Evolutionary conservation across 305 asterid species (phyloP).

Genomic region (Solanum hybrid): DNA sequence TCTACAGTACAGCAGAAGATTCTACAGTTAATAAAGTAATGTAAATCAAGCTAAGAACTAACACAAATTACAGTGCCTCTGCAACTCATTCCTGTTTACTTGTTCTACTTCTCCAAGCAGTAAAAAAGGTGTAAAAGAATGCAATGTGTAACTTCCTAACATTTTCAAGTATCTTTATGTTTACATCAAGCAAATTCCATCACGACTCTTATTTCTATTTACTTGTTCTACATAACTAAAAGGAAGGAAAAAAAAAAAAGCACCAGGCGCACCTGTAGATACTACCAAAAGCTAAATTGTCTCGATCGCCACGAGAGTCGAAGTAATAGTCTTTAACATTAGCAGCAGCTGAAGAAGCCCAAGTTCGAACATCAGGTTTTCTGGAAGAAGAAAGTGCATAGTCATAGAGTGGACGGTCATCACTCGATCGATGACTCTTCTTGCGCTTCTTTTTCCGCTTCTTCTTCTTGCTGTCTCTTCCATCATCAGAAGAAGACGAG

Average conservation of each 20-base stretch:
- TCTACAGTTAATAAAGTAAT: neutral
- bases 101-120: neutral
- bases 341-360: constrained; percentile 42
- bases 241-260: neutral
- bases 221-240: neutral
- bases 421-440: constrained; percentile 23
- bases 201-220: neutral
- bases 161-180: neutral
- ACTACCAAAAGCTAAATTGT: constrained; percentile 76
- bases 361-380: constrained; percentile 48
- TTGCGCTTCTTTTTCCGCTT: constrained; percentile 40
- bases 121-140: neutral
- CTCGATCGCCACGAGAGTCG: constrained; percentile 86
- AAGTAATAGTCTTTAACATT: constrained; percentile 70
- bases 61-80: neutral
- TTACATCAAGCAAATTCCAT: neutral
- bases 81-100: neutral
- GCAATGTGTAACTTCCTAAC: neutral
- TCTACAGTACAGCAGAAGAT: constrained; percentile 41
- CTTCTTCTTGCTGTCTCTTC: constrained; percentile 26
- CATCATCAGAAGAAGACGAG: constrained; percentile 28
- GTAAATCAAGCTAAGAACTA: neutral
- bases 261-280: constrained; percentile 51
- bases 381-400: constrained; percentile 50
- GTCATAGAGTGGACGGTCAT: constrained; percentile 23